Percentiles rank a stretch among this genome's conserved stretches.
Evolutionary conservation across 192 early-diverging fungal genomes (phyloP).

Genomic region (Podila minutissima): DNA sequence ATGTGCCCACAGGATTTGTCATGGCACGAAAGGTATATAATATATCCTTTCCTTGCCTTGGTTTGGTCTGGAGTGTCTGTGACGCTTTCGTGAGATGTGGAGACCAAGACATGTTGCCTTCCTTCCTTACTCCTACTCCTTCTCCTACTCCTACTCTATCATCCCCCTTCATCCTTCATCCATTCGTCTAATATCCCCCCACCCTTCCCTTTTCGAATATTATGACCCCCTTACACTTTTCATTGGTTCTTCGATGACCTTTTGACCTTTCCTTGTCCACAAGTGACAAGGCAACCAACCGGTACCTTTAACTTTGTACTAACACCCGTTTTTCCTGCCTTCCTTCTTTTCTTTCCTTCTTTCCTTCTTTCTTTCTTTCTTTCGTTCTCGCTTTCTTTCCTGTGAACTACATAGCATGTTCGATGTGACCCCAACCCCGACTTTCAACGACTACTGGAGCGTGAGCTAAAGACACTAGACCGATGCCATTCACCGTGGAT

Average conservation of each 20-base stretch:
- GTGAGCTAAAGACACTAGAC: constrained; percentile 91
- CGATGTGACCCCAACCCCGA: constrained; percentile 59
- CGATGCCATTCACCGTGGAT: constrained; percentile 93
- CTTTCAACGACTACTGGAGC: constrained; percentile 84
- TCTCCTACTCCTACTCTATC: constrained; percentile 7
- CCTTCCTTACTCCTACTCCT: not conserved
- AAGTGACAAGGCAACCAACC: no score
- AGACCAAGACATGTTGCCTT: no score
- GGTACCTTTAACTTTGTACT: no score
- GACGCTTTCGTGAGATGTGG: no score
- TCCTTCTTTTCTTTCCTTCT: no score
- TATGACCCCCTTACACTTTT: constrained; percentile 1
- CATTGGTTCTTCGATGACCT: not conserved
- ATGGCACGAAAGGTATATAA: constrained; percentile 88
- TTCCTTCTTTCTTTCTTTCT: not conserved
- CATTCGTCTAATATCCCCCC: not conserved
- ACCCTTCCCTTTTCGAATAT: not conserved
- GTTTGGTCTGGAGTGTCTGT: no score
- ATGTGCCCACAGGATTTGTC: constrained; percentile 74
- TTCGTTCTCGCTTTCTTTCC: not conserved
- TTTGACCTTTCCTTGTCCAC: not conserved
- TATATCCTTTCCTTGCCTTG: not conserved
- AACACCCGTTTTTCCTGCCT: no score
- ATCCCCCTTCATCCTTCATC: not conserved
- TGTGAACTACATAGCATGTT: constrained; percentile 26